Evolutionary conservation across 176 grass and related monocot species (phyloP), one percentile per base, ranked within the genome.

Genomic region (Avena eriantha): DNA sequence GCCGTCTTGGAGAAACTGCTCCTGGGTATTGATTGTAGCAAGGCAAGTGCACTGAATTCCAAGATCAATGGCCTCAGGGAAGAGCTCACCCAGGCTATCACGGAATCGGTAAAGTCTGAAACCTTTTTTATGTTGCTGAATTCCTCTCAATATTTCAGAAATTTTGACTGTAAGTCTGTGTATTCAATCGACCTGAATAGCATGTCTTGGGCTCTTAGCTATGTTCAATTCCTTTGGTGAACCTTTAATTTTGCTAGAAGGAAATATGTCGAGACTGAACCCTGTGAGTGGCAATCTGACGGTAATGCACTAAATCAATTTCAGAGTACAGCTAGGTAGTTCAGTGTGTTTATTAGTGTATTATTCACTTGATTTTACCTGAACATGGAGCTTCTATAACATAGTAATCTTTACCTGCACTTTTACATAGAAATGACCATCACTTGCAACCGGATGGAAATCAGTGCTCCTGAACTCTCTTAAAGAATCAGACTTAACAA

Each of bases 341-440:
- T 41, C 39, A 41, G 39, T 41, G n/a, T n/a, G n/a, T n/a, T n/a
- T n/a, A n/a, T n/a, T n/a, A n/a, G n/a, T n/a, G 39, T 41, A 41
- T 41, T 41, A 41, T 41, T 41, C 39, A 41, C 39, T 41, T 41
- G 39, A 41, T 41, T 41, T 41, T 41, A 41, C 39, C 39, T 41
- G 6, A 41, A 41, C 39, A 7, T 41, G 39, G 39, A 41, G 39
- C 5, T 41, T 41, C 5, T 41, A 7, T 41, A 41, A 7, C 39
- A 7, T 41, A 41, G 39, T 41, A 41, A 41, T 41, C 39, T 41
- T 41, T 87, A 94, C 92, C 92, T 94, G 89, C 24, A 91, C 87
- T 87, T 66, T 91, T 46, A 94, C 26, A 53, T 84, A 91, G 77
- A 94, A 94, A 81, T 94, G 89, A 0, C 89, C 77, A 57, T 94